phyloP scores from a whole-genome alignment of 257 asterid species.

The Solanum sejunctum region DNA sequence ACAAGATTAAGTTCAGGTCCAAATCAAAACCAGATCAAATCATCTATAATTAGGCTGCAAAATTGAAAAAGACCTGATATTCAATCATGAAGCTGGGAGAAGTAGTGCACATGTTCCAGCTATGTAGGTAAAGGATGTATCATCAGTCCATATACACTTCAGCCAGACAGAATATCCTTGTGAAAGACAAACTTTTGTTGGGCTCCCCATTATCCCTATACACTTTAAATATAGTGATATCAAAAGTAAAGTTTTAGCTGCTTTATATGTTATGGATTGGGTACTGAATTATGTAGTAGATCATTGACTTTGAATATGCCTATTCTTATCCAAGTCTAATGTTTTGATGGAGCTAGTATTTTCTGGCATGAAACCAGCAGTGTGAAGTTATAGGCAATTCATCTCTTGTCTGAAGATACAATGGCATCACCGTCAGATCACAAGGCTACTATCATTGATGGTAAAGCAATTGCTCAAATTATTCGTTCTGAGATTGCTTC shows the following conservation, averaged over 20 bases:
- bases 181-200: not conserved
- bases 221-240: not conserved
- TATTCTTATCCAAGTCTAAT: not conserved
- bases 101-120: not conserved
- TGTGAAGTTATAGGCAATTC: not conserved
- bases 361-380: not conserved
- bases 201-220: not conserved
- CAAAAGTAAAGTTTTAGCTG: not conserved
- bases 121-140: not conserved
- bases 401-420: not conserved
- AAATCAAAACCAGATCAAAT: not conserved
- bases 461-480: constrained; percentile 66
- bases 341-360: not conserved
- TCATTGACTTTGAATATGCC: not conserved
- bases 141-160: not conserved
- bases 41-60: not conserved
- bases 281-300: not conserved
- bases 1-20: not conserved
- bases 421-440: constrained; percentile 52
- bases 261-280: not conserved
- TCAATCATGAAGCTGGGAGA: not conserved
- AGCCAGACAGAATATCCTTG: not conserved
- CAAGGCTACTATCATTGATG: constrained; percentile 61
- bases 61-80: not conserved
- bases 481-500: constrained; percentile 60